phyloP scores from a whole-genome alignment of 495 filamentous ascomycete genomes.

The Podospora sp. region DNA sequence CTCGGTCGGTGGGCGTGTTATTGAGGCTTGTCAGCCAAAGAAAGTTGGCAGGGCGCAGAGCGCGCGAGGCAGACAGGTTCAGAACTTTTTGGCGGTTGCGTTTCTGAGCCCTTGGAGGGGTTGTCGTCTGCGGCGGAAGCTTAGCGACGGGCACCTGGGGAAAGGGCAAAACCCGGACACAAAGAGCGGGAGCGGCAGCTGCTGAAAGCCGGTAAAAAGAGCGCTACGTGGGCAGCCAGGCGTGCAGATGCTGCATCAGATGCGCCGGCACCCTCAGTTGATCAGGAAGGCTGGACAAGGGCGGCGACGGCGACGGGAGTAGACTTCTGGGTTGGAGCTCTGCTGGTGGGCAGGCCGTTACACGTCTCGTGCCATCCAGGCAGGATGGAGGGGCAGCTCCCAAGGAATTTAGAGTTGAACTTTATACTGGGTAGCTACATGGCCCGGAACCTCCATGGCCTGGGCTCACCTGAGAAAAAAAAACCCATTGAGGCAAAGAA shows the following conservation, averaged over 20 bases:
- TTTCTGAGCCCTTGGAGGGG: neutral
- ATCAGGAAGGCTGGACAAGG: neutral
- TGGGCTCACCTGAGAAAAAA: conserved; percentile 28
- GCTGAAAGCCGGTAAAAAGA: conserved; percentile 15
- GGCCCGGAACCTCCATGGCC: conserved; percentile 18
- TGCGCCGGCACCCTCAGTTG: conserved; percentile 9
- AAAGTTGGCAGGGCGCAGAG: neutral
- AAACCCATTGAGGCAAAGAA: conserved; percentile 31
- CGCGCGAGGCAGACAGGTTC: neutral
- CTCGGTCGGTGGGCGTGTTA: neutral
- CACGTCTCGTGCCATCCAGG: conserved; percentile 46
- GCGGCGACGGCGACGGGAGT: neutral
- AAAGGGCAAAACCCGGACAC: neutral
- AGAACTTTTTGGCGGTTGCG: conserved; percentile 13
- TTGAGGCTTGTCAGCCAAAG: neutral
- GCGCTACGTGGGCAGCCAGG: conserved; percentile 26
- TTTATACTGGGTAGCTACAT: conserved; percentile 48
- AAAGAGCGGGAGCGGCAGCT: conserved; percentile 6
- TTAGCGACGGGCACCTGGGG: neutral
- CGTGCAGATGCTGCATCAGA: conserved; percentile 27
- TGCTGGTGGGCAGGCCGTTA: conserved; percentile 46
- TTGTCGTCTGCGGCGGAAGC: conserved; percentile 4
- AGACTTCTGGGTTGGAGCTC: conserved; percentile 32
- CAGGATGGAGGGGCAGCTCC: conserved; percentile 44
- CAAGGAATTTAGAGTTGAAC: conserved; percentile 43